Percentiles rank a stretch among this genome's conserved stretches.
These are phyloP conservation scores for Pyrenophora graminea DNA, from an alignment of 2,329 filamentous ascomycete species.

Conservation along the genomic window DNA sequence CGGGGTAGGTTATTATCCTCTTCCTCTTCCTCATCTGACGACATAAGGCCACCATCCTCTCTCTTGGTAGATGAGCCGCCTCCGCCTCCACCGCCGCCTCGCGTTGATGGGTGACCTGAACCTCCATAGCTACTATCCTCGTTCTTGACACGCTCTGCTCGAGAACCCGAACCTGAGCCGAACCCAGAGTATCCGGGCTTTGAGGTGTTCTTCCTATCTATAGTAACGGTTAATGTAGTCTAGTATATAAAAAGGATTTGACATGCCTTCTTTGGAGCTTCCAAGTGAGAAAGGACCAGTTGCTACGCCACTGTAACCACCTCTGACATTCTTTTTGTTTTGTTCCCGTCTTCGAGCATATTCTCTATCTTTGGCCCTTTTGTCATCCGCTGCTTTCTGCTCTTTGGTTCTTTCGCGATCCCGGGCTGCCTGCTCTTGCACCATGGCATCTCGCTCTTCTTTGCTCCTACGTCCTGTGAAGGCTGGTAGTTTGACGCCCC, in stretches of 20 bases:
- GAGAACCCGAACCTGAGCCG: conserved; percentile 36
- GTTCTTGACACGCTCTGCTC: conserved; percentile 38
- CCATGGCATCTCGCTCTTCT: conserved; percentile 50
- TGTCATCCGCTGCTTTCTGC: conserved; percentile 35
- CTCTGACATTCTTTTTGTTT: conserved; percentile 41
- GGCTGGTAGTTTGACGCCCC: conserved; percentile 43
- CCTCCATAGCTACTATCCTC: conserved; percentile 34
- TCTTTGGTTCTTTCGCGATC: conserved; percentile 45
- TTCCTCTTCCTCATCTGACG: conserved; percentile 57
- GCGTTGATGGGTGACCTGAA: conserved; percentile 19
- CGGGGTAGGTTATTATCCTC: conserved; percentile 48
- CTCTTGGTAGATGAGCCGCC: conserved; percentile 26
- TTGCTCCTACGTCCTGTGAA: conserved; percentile 52
- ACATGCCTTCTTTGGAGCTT: conserved; percentile 34
- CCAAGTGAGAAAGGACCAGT: conserved; percentile 50
- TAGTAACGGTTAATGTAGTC: conserved; percentile 10
- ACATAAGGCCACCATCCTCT: conserved; percentile 49
- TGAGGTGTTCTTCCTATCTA: conserved; percentile 28
- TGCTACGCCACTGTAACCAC: conserved; percentile 49
- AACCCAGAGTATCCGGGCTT: conserved; percentile 29
- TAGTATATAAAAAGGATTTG: not conserved
- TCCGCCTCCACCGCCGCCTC: conserved; percentile 16
- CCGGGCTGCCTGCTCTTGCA: conserved; percentile 46
- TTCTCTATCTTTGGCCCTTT: conserved; percentile 28
- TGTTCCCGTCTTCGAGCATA: conserved; percentile 26